Base-by-base conservation (phyloP, 2,329 filamentous ascomycete genomes). In the Rugonectria rugulosa region DNA sequence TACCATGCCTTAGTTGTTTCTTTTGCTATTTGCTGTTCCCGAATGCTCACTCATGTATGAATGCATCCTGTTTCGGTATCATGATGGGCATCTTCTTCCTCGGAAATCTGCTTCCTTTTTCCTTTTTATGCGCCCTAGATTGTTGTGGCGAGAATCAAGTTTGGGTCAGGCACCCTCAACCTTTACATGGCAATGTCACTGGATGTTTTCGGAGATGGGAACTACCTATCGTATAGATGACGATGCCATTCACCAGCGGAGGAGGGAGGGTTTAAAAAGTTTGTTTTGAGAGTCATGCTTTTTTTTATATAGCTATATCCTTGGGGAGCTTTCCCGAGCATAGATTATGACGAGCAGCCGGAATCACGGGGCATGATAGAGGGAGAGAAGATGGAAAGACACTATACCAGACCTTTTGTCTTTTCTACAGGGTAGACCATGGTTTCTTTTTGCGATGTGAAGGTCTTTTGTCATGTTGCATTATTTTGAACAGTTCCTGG, bases 221-320 rank as follows among this genome's bases (percentile, higher is more conserved):
- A 52, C 46, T 43, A 53, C 52, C 53, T 46, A n/a, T n/a, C n/a
- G n/a, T 53, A 63, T 66, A 67, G 63, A 67, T 50, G 63, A 66
- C 56, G 53, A 61, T 59, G 56, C 43, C 54, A 56, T 58, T 37
- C 50, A 14, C 9, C 36, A 57, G 34, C 34, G 46, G 62, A 63
- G 61, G n/a, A 66, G 44, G 53, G 44, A 15, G 57, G 42, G 60
- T 14, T 57, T 47, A 66, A 67, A 66, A 64, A 55, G 56, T 61
- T 57, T 57, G 46, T 17, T 56, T n/a, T 64, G 57, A 44, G 41
- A 21, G 24, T 32, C n/a, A 5, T 26, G 15, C 17, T 37, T 23
- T 44, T 9, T 40, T 27, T 46, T 43, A 29, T 23, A 43, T 32
- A n/a, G 27, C 17, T 21, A 32, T 34, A n/a, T n/a, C n/a, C n/a